phyloP scores from a whole-genome alignment of 129 eudicot genomes.

The Flaveria brownii region DNA sequence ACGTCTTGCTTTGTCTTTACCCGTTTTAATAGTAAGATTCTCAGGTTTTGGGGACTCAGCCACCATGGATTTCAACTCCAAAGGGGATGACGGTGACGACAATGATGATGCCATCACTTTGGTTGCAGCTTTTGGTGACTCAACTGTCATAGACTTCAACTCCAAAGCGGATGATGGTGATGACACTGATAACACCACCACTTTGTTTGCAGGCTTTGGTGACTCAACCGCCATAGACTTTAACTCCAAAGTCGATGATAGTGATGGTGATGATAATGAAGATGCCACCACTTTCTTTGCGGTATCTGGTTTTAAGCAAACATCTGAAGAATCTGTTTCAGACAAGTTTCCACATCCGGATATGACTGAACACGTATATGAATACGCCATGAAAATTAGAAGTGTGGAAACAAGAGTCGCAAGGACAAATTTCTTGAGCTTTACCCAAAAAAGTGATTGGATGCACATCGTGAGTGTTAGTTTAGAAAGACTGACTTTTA shows the following conservation, averaged over 20 bases:
- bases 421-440: conserved; percentile 45
- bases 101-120: conserved; percentile 13
- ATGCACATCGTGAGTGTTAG: conserved; percentile 48
- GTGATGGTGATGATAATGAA: conserved; percentile 13
- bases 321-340: conserved; percentile 29
- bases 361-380: conserved; percentile 39
- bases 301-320: conserved; percentile 31
- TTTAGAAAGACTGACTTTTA: conserved; percentile 59
- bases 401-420: conserved; percentile 36
- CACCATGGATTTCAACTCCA: conserved; percentile 23
- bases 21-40: conserved; percentile 62
- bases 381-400: conserved; percentile 35
- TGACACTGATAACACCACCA: not conserved
- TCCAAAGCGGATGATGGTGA: conserved; percentile 18
- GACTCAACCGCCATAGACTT: conserved; percentile 36
- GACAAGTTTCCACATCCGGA: conserved; percentile 36
- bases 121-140: conserved; percentile 29
- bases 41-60: conserved; percentile 41
- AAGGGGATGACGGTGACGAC: conserved; percentile 2
- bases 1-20: conserved; percentile 69
- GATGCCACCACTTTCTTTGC: conserved; percentile 27
- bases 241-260: conserved; percentile 12
- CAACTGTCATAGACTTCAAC: conserved; percentile 33
- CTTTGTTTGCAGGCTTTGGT: conserved; percentile 22
- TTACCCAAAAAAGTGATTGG: conserved; percentile 50